phyloP scores from a whole-genome alignment of 148 eudicot genomes.

The Talinum fruticosum region DNA sequence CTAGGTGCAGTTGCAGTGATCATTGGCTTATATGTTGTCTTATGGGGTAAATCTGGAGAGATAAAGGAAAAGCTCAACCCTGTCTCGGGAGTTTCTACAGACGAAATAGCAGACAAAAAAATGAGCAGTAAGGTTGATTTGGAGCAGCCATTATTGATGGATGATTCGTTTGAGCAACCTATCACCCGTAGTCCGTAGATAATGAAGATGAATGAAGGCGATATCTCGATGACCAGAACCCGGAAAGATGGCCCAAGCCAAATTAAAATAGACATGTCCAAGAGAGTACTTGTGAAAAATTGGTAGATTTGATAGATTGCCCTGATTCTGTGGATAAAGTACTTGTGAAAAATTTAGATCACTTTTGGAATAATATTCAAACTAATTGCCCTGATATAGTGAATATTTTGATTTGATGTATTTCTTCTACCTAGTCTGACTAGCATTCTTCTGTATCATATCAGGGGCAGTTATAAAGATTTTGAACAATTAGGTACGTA shows the following conservation, averaged over 20 bases:
- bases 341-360: not conserved
- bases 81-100: conserved; percentile 13
- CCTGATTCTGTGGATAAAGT: not conserved
- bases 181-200: not conserved
- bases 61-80: conserved; percentile 1
- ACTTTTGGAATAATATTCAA: too few relatives aligned
- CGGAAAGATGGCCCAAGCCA: not conserved
- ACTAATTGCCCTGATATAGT: too few relatives aligned
- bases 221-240: not conserved
- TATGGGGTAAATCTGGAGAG: conserved; percentile 78
- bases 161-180: not conserved
- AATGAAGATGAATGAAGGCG: not conserved
- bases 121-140: conserved; percentile 29
- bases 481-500: conserved; percentile 27
- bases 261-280: too few relatives aligned
- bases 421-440: too few relatives aligned
- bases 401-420: not conserved
- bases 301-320: not conserved
- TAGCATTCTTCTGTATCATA: not conserved
- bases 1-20: conserved; percentile 52
- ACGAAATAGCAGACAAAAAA: conserved; percentile 29
- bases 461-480: conserved; percentile 10
- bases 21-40: conserved; percentile 57
- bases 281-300: not conserved
- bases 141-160: conserved; percentile 49